phyloP scores from a whole-genome alignment of 371 early-diverging fungal genomes.

The Paramicrosporidium saccamoebae region DNA sequence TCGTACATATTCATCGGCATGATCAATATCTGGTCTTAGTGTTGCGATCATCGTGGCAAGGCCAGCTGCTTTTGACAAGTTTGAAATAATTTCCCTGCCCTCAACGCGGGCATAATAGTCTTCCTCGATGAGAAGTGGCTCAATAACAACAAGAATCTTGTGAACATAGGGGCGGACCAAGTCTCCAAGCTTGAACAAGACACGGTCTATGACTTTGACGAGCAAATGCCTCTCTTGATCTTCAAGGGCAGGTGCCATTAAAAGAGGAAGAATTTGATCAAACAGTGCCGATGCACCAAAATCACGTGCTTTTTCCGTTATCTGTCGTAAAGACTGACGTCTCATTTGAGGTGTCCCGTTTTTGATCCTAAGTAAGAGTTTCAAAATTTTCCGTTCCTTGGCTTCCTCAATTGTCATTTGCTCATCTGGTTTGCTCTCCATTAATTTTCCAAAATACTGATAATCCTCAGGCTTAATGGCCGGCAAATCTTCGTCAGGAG shows the following conservation, averaged over 20 bases:
- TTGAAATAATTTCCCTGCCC: conserved; percentile 86
- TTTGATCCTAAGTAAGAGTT: conserved; percentile 74
- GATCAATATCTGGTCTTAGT: conserved; percentile 91
- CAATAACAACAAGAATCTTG: conserved; percentile 86
- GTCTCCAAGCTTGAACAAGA: conserved; percentile 74
- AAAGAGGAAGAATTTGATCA: conserved; percentile 68
- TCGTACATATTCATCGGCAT: conserved; percentile 84
- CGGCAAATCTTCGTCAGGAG: conserved; percentile 23
- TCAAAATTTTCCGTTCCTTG: conserved; percentile 80
- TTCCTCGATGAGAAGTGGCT: conserved; percentile 81
- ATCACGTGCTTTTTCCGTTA: conserved; percentile 78
- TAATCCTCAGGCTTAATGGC: conserved; percentile 84
- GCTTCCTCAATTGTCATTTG: conserved; percentile 48
- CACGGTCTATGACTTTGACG: conserved; percentile 85
- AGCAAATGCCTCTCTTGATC: conserved; percentile 90
- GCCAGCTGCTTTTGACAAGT: conserved; percentile 87
- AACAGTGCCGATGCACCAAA: conserved; percentile 85
- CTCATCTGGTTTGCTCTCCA: conserved; percentile 53
- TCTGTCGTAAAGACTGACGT: conserved; percentile 60
- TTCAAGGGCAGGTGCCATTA: conserved; percentile 83
- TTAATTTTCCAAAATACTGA: conserved; percentile 72
- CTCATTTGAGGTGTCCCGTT: conserved; percentile 86
- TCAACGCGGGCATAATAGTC: conserved; percentile 90
- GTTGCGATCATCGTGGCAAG: conserved; percentile 89
- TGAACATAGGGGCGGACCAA: conserved; percentile 82